Conservation (phyloP, 148 eudicot species). For the Pharnaceum exiguum region DNA sequence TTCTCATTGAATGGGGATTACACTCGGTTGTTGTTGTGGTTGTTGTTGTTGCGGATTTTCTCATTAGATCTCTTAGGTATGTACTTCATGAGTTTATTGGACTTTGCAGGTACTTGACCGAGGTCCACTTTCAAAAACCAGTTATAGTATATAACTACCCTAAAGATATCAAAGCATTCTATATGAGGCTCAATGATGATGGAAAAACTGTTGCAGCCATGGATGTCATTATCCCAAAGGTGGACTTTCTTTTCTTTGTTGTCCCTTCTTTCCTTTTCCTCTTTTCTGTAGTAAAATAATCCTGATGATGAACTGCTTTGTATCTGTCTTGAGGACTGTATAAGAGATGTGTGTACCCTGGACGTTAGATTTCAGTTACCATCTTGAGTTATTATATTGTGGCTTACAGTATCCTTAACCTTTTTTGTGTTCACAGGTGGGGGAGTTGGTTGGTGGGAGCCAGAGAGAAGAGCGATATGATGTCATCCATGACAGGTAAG, state of each 20-base stretch:
- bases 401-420: not conserved
- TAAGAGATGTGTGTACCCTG: no score
- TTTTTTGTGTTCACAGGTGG: constrained; percentile 60
- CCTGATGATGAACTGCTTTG: not conserved
- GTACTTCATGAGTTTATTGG: not conserved
- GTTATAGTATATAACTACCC: constrained; percentile 95
- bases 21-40: not conserved
- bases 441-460: constrained; percentile 96
- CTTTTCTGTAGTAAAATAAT: no score
- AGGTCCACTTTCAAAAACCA: constrained; percentile 66
- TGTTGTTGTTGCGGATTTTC: not conserved
- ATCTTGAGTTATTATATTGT: not conserved
- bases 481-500: constrained; percentile 63
- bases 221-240: constrained; percentile 99
- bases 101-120: constrained; percentile 67
- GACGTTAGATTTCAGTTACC: no score
- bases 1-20: not conserved
- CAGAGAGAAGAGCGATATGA: constrained; percentile 95
- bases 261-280: not conserved
- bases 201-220: constrained; percentile 95
- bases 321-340: not conserved
- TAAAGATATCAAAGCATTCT: constrained; percentile 90
- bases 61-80: not conserved
- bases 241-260: constrained; percentile 15
- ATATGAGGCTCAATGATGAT: constrained; percentile 92